phyloP scores from a whole-genome alignment of 2,329 filamentous ascomycete species.

The Beauveria varroae region DNA sequence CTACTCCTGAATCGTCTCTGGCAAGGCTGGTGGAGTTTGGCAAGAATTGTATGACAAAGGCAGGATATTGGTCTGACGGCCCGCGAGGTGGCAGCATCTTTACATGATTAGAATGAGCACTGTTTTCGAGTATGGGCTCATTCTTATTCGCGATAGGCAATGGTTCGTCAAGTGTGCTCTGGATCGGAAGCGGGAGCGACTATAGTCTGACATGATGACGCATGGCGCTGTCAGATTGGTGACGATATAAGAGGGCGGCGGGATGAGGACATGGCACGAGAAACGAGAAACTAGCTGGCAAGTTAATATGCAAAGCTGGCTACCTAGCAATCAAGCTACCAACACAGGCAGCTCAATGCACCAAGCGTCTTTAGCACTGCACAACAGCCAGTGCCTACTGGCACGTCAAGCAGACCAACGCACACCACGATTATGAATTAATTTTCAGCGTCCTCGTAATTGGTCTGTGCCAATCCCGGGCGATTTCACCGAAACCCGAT shows the following conservation, averaged over 20 bases:
- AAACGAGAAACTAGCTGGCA: neutral
- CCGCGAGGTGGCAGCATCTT: constrained; percentile 6
- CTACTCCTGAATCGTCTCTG: neutral
- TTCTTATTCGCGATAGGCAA: constrained; percentile 5
- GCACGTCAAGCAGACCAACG: neutral
- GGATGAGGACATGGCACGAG: neutral
- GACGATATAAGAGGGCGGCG: neutral
- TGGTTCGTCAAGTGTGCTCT: constrained; percentile 3
- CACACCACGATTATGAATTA: neutral
- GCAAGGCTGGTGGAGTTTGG: neutral
- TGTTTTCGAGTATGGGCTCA: neutral
- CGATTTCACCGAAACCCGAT: constrained; percentile 1
- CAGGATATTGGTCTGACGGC: neutral
- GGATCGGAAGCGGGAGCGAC: neutral
- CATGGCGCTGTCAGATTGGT: constrained; percentile 6
- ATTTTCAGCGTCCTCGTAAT: neutral
- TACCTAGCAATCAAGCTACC: neutral
- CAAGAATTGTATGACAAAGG: neutral
- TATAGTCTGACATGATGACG: constrained; percentile 12
- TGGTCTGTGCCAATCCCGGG: neutral
- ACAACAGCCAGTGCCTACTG: neutral
- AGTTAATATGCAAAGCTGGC: neutral
- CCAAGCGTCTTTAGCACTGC: neutral
- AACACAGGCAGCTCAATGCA: neutral
- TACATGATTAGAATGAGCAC: constrained; percentile 4